Conservation (phyloP, 257 asterid genomes). For the Verbena officinalis region DNA sequence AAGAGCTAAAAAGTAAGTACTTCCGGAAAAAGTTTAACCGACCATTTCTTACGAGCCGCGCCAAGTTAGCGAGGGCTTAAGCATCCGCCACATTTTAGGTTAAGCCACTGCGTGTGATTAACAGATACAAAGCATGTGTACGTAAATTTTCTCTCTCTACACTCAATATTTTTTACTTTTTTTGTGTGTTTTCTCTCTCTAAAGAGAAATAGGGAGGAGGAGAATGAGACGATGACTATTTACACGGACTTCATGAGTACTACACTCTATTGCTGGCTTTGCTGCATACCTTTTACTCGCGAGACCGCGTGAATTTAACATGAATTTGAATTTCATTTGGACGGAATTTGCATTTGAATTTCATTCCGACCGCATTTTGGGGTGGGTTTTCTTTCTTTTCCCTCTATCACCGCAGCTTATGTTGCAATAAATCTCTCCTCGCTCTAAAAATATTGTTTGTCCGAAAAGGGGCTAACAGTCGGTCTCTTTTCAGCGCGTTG, state of each 20-base stretch:
- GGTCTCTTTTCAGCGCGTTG: conserved; percentile 28
- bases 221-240: conserved; percentile 43
- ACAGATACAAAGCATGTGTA: not conserved
- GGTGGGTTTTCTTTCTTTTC: conserved; percentile 15
- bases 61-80: conserved; percentile 33
- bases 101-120: conserved; percentile 22
- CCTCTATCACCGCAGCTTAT: conserved; percentile 79
- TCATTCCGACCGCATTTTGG: conserved; percentile 85
- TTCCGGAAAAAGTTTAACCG: conserved; percentile 18
- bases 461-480: conserved; percentile 19
- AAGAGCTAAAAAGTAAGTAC: not conserved
- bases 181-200: conserved; percentile 33
- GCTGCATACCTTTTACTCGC: conserved; percentile 36
- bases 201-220: conserved; percentile 26
- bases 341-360: conserved; percentile 60
- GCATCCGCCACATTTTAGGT: conserved; percentile 40
- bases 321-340: conserved; percentile 58
- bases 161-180: not conserved
- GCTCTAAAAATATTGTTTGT: conserved; percentile 22
- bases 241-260: conserved; percentile 65
- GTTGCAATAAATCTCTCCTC: conserved; percentile 51
- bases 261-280: conserved; percentile 29
- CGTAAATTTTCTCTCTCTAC: conserved; percentile 32
- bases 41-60: conserved; percentile 19
- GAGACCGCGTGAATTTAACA: conserved; percentile 67